Conservation (phyloP, 192 early-diverging fungal species). For the Backusella australiensis region DNA sequence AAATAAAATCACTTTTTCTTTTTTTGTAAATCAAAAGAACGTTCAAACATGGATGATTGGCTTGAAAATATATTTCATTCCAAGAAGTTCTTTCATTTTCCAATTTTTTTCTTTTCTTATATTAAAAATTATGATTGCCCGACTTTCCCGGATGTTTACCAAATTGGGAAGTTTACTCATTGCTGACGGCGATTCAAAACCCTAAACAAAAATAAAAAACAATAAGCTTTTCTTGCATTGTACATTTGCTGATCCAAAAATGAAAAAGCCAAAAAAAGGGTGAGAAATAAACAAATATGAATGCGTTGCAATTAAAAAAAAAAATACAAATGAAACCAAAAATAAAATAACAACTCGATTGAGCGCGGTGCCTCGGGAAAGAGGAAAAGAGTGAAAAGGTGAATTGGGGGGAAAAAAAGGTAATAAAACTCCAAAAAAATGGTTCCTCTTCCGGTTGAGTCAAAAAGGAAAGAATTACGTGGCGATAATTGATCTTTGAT, state of each 20-base stretch:
- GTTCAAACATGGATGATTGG: background rate
- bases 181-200: background rate
- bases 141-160: background rate
- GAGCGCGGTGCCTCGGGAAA: background rate
- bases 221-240: conserved; percentile 2
- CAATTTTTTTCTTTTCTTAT: background rate
- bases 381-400: background rate
- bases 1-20: background rate
- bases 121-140: background rate
- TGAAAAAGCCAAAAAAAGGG: background rate
- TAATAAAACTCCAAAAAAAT: background rate
- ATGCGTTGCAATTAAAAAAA: background rate
- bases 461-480: background rate
- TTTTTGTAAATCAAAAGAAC: background rate
- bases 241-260: background rate
- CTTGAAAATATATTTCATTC: background rate
- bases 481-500: background rate
- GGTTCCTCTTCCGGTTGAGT: background rate
- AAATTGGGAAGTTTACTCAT: background rate
- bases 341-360: background rate
- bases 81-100: background rate
- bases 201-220: background rate
- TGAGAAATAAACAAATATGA: background rate
- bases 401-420: background rate
- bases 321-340: background rate